Base-by-base conservation (phyloP, 2,329 filamentous ascomycete genomes). In the Ramichloridium luteum region DNA sequence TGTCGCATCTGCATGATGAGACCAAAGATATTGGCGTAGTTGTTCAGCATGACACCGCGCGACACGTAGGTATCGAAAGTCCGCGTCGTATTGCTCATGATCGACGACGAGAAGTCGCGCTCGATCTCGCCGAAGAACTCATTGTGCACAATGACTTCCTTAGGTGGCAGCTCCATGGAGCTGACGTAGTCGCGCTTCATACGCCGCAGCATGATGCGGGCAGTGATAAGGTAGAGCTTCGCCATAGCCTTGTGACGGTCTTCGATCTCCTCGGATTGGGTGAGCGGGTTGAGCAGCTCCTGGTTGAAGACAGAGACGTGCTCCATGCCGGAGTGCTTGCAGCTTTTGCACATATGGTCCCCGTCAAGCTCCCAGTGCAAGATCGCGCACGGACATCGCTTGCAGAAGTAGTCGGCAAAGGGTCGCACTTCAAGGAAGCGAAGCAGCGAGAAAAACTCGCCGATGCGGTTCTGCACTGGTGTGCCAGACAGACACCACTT, bases 1-100 rank as follows among this genome's bases (percentile, higher is more conserved):
- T 98, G 90, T 34, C 90, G 80, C 88, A 98, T 96, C 57, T 93
- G 86, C 84, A 96, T 96, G 51, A 98, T 94, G 34, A 98, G 70
- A 51, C 86, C 88, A 49, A 98, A 98, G 43, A 98, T 96, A 55
- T 98, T 98, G 62, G 90, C 90, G 47, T 96, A 96, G 54, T 94
- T 93, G 65, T 96, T 68, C 31, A 98, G 70, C 58, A 98, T 74
- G 13, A 96, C 88, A 62, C 85, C 86, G 41, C 85, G 82, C 12
- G 84, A 80, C 22, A 96, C 90, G 45, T 96, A 98, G 0, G 86
- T 96, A 51, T 96, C 83, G 45, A 96, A 98, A 47, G 85, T 77
- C 39, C 90, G 79, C 36, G 78, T 73, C 5, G 82, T 80, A 51
- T 82, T 93, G 11, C 77, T 83, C 84, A 96, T 98, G 64, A 98